These are phyloP conservation scores for Chlorencoelia australis DNA, from an alignment of 2,329 filamentous ascomycete genomes.

Conservation along the genomic window DNA sequence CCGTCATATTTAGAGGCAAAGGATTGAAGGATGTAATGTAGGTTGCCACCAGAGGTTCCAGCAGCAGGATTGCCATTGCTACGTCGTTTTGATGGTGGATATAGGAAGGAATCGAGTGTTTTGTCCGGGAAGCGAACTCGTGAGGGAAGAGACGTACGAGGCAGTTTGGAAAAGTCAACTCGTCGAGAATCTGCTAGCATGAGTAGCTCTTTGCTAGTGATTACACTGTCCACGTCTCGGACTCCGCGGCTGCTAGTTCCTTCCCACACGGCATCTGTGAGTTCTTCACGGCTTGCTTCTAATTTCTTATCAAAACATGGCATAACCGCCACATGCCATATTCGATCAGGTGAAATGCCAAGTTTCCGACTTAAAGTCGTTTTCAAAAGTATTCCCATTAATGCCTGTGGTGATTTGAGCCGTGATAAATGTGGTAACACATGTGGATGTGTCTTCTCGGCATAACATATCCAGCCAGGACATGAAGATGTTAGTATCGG, in stretches of 20 bases:
- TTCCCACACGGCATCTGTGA: slow-evolving; percentile 72
- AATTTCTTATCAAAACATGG: slow-evolving; percentile 99
- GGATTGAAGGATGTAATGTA: slow-evolving; percentile 73
- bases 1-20: slow-evolving; percentile 62
- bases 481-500: slow-evolving; percentile 83
- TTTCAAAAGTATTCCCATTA: slow-evolving; percentile 85
- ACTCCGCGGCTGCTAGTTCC: slow-evolving; percentile 45
- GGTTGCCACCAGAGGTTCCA: slow-evolving; percentile 80
- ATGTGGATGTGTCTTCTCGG: slow-evolving; percentile 94
- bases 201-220: slow-evolving; percentile 88
- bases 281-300: slow-evolving; percentile 85
- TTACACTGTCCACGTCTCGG: slow-evolving; percentile 93
- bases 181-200: slow-evolving; percentile 76
- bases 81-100: slow-evolving; percentile 39
- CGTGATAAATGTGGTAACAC: slow-evolving; percentile 83
- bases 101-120: slow-evolving; percentile 62
- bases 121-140: slow-evolving; percentile 61
- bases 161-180: slow-evolving; percentile 64
- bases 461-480: slow-evolving; percentile 97
- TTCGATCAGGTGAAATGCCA: slow-evolving; percentile 62
- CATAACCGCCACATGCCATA: slow-evolving; percentile 96
- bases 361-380: slow-evolving; percentile 66
- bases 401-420: slow-evolving; percentile 87
- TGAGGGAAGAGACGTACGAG: slow-evolving; percentile 45
- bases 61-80: slow-evolving; percentile 40